Conservation (phyloP, 345 rosid species). For the Gynandropsis gynandra region DNA sequence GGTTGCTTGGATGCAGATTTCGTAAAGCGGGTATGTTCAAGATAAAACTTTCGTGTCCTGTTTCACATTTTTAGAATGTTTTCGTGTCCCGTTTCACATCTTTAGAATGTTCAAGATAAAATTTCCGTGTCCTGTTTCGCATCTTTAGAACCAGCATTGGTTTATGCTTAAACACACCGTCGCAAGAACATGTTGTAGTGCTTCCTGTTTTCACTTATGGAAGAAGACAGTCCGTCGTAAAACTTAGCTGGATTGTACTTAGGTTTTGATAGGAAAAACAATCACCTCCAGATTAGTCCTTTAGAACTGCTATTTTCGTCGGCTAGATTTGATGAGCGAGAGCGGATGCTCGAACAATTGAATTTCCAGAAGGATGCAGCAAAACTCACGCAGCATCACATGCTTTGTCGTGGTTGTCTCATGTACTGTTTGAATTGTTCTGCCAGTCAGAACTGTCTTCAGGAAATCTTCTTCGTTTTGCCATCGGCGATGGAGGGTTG, state of each 20-base stretch:
- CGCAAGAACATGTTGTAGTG: not conserved
- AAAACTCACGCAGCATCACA: not conserved
- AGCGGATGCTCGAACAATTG: not conserved
- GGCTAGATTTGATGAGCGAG: not conserved
- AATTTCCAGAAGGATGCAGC: not conserved
- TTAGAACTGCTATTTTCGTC: too few species aligned
- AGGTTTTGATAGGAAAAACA: conserved; percentile 5
- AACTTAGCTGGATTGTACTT: not conserved
- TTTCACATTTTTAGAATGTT: not conserved
- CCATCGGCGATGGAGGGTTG: conserved; percentile 67
- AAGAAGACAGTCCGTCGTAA: not conserved
- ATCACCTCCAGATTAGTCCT: conserved; percentile 4
- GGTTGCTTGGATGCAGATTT: conserved; percentile 59
- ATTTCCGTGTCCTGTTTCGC: not conserved
- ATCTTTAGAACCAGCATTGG: conserved; percentile 3
- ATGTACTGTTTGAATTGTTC: conserved; percentile 16
- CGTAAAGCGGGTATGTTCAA: conserved; percentile 46
- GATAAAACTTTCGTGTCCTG: not conserved
- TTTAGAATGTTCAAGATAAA: conserved; percentile 1
- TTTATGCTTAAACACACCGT: not conserved
- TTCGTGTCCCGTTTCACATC: not conserved
- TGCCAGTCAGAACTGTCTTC: conserved; percentile 49
- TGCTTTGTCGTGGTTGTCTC: conserved; percentile 7
- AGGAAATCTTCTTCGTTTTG: conserved; percentile 66
- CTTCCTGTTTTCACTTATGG: conserved; percentile 1